Percentiles rank a stretch among this genome's conserved stretches.
Evolutionary conservation across 257 asterid genomes (phyloP).

Genomic region (Haberlea rhodopensis): DNA sequence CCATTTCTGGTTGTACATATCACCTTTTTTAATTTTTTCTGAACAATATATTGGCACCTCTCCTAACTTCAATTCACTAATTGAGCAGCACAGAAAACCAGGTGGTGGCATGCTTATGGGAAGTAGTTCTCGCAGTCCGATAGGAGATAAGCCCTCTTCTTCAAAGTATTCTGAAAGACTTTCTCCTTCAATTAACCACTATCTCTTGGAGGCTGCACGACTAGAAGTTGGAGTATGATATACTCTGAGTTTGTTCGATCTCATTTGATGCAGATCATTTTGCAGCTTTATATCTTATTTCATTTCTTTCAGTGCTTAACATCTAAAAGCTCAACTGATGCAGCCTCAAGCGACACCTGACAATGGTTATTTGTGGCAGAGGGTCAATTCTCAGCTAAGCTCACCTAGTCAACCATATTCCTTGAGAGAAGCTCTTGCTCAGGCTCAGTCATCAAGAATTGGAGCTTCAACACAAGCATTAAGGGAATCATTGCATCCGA

Average conservation of each 20-base stretch:
- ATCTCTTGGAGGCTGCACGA: slow-evolving; percentile 92
- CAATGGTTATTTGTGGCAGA: slow-evolving; percentile 96
- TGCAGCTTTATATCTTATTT: slow-evolving; percentile 12
- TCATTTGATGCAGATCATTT: slow-evolving; percentile 14
- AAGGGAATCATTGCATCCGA: slow-evolving; percentile 94
- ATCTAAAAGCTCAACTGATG: slow-evolving; percentile 35
- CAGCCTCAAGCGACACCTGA: slow-evolving; percentile 99
- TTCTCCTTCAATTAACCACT: slow-evolving; percentile 94
- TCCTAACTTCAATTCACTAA: slow-evolving; percentile 25
- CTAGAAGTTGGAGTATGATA: slow-evolving; percentile 93
- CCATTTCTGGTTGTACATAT: slow-evolving; percentile 14
- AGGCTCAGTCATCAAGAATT: slow-evolving; percentile 95
- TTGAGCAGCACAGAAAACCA: slow-evolving; percentile 83
- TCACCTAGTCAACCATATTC: slow-evolving; percentile 99
- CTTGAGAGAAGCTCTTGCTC: slow-evolving; percentile 95
- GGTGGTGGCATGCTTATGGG: slow-evolving; percentile 87
- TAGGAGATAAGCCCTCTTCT: slow-evolving; percentile 76
- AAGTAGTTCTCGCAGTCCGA: slow-evolving; percentile 83
- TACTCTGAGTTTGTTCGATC: slow-evolving; percentile 23
- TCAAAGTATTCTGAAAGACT: slow-evolving; percentile 93
- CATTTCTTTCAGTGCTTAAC: slow-evolving; percentile 20
- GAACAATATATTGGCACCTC: slow-evolving; percentile 17
- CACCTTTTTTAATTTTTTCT: slow-evolving; percentile 5
- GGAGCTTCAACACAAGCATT: slow-evolving; percentile 94
- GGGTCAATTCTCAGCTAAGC: slow-evolving; percentile 93